These are phyloP conservation scores for Psilocybe azurescens DNA, from an alignment of 768 basidiomycete genomes.

Conservation along the genomic window DNA sequence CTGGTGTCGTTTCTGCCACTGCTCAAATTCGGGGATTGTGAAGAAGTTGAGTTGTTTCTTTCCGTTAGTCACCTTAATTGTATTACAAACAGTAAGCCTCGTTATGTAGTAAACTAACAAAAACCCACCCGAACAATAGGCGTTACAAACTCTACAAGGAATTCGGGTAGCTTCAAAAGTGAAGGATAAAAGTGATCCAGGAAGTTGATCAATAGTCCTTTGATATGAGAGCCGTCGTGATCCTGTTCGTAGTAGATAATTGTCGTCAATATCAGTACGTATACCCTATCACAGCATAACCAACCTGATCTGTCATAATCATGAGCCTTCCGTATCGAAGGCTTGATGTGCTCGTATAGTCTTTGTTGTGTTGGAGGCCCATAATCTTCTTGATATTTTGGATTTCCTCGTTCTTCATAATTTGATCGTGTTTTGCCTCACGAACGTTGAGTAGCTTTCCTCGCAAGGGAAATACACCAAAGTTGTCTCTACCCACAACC, in stretches of 20 bases:
- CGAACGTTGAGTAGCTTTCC: conserved; percentile 98
- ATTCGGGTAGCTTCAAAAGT: conserved; percentile 85
- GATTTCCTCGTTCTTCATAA: conserved; percentile 98
- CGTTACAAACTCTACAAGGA: conserved; percentile 97
- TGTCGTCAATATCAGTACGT: no score
- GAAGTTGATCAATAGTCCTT: conserved; percentile 98
- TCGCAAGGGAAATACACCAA: conserved; percentile 96
- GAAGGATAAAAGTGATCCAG: conserved; percentile 97
- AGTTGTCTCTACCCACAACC: conserved; percentile 95
- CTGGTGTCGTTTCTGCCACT: conserved; percentile 85
- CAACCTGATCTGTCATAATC: conserved; percentile 99
- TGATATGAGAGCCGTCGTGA: conserved; percentile 99
- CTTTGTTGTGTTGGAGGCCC: conserved; percentile 93
- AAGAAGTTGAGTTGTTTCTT: conserved; percentile 87
- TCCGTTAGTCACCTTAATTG: conserved; percentile 74
- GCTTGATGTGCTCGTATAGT: conserved; percentile 69
- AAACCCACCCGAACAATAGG: conserved; percentile 93
- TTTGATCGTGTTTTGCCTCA: conserved; percentile 94
- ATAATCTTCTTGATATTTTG: conserved; percentile 98
- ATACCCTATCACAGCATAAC: no score
- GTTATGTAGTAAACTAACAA: no score
- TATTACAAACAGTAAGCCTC: no score
- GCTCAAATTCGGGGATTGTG: conserved; percentile 95
- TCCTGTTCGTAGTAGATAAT: conserved; percentile 58
- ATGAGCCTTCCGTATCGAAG: conserved; percentile 94